These are phyloP conservation scores for Bipolaris bicolor DNA, from an alignment of 2,329 filamentous ascomycete genomes.

Conservation along the genomic window DNA sequence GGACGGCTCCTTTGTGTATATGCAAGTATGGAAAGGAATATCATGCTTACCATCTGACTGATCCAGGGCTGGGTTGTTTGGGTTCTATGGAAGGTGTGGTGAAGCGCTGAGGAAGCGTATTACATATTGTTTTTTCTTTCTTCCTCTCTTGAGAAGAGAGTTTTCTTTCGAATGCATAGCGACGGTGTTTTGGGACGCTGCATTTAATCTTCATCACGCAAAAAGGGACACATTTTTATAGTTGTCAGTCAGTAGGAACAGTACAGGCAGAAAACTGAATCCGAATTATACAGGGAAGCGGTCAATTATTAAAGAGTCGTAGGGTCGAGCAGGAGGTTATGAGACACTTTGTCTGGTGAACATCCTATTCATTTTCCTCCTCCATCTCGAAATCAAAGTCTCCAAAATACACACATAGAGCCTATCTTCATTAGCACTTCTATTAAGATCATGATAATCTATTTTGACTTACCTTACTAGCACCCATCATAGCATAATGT, in stretches of 20 bases:
- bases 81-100: not conserved
- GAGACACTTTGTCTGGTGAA: not conserved
- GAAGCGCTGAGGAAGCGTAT: not conserved
- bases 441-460: not conserved
- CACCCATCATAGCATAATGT: conserved; percentile 90
- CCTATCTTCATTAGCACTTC: conserved; percentile 38
- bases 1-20: no score
- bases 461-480: conserved; percentile 72
- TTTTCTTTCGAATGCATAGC: not conserved
- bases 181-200: conserved; percentile 1
- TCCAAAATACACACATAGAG: conserved; percentile 65
- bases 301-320: not conserved
- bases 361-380: conserved; percentile 18
- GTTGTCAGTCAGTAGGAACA: no score
- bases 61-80: no score
- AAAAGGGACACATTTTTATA: no score
- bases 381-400: conserved; percentile 52
- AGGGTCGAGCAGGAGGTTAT: not conserved
- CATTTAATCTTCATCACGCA: no score
- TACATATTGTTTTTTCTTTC: not conserved
- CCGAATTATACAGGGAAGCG: not conserved
- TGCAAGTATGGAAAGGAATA: no score
- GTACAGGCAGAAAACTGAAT: not conserved
- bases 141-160: not conserved
- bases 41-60: no score